A percentile compares a stretch with the other conserved stretches of the same genome.
Conservation (phyloP, 768 basidiomycete species). For the Paxillus ammoniavirescens region DNA sequence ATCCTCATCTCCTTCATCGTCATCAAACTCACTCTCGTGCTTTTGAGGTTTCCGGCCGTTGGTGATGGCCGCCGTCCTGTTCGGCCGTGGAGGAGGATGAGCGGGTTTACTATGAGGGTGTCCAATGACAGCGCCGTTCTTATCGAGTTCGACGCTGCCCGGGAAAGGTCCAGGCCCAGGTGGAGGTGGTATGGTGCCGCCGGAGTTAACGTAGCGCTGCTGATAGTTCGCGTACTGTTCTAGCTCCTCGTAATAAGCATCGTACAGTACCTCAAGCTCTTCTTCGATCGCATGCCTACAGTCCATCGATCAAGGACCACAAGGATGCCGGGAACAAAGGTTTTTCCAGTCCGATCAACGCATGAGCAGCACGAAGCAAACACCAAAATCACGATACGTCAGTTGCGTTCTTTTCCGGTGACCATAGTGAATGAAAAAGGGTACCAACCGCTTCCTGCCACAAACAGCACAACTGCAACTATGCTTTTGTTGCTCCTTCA, state of each 20-base stretch:
- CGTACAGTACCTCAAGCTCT: slow-evolving; percentile 99
- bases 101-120: slow-evolving; percentile 30
- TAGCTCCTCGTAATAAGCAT: slow-evolving; percentile 99
- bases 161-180: slow-evolving; percentile 98
- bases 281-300: slow-evolving; percentile 95
- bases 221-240: slow-evolving; percentile 98
- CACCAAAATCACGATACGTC: slow-evolving; percentile 21
- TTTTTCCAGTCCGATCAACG: slow-evolving; percentile 22
- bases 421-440: slow-evolving; percentile 28
- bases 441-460: slow-evolving; percentile 89
- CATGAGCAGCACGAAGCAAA: slow-evolving; percentile 15
- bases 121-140: slow-evolving; percentile 72
- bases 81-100: slow-evolving; percentile 41
- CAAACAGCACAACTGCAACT: slow-evolving; percentile 95
- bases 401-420: slow-evolving; percentile 16
- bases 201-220: slow-evolving; percentile 91
- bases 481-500: slow-evolving; percentile 99
- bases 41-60: slow-evolving; percentile 44
- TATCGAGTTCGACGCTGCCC: slow-evolving; percentile 94
- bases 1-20: slow-evolving; percentile 58
- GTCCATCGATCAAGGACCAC: slow-evolving; percentile 15
- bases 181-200: slow-evolving; percentile 86
- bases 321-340: slow-evolving; percentile 5
- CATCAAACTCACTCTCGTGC: slow-evolving; percentile 64
- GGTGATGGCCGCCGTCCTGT: slow-evolving; percentile 32